Evolutionary conservation across 306 rosid species (phyloP), one percentile per base, ranked within the genome.

Genomic region (Quercus bicolor): DNA sequence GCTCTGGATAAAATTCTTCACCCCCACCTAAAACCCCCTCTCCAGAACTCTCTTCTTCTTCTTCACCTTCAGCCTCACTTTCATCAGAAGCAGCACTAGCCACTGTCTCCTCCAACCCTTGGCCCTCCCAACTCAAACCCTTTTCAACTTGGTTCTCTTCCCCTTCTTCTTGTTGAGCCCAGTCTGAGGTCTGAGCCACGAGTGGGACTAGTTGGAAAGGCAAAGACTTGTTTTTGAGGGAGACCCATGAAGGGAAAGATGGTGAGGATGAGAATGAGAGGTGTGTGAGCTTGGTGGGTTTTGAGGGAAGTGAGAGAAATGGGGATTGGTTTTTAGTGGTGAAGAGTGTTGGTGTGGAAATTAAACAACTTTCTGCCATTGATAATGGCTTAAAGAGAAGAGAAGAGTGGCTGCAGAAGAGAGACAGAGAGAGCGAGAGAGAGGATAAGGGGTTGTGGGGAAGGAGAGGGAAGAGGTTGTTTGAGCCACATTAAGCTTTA

Each of bases 181-280:
- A 90, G 57, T 88, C 94, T 1, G 97, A 89, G 20, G 96, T 88
- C 85, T 85, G 97, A 23, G 98, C 97, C 1, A 92, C 97, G 33
- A 75, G 84, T n/a, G 94, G 43, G 73, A 89, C 83, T 4, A 88
- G 3, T 86, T 79, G 18, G 93, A 84, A 64, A 75, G 62, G 4
- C 75, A 85, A 80, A 51, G 86, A 20, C 21, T 56, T 89, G 75
- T 31, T 86, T 56, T 4, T 71, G 20, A 85, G 85, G 29, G 84
- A 78, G 56, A 84, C 51, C 86, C 82, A 79, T 52, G 85, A 78
- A 56, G 76, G 54, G 60, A 28, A 28, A 34, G 78, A 84, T 59
- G 83, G 71, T 0, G 71, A 81, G 28, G 83, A 78, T 43, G 80
- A 66, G 28, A 23, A 24, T 3, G 92, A 86, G 48, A 84, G 79